Evolutionary conservation across 1,139 yeast species (phyloP).

Genomic region (Diutina catenulata): DNA sequence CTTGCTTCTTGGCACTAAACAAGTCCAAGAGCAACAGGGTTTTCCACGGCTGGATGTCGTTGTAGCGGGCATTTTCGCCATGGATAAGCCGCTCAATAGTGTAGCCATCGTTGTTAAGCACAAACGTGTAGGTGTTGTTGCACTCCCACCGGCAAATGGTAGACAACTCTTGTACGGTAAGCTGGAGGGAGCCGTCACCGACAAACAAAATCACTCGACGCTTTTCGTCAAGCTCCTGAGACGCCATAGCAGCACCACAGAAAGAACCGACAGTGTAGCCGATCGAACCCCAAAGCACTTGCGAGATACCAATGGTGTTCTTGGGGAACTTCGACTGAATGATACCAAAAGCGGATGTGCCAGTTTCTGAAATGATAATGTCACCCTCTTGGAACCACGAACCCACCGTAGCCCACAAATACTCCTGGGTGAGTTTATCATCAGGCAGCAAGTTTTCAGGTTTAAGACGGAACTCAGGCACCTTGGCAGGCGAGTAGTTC

Average conservation of each 20-base stretch:
- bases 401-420: constrained; percentile 71
- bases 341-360: constrained; percentile 85
- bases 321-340: constrained; percentile 69
- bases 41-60: constrained; percentile 77
- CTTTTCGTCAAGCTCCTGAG: constrained; percentile 56
- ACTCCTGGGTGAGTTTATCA: constrained; percentile 48
- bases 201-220: constrained; percentile 73
- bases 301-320: constrained; percentile 67
- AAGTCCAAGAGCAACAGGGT: constrained; percentile 56
- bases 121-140: constrained; percentile 68
- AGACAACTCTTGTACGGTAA: constrained; percentile 80
- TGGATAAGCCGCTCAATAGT: constrained; percentile 85
- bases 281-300: constrained; percentile 85
- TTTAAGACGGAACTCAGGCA: constrained; percentile 30
- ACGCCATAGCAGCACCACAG: constrained; percentile 77
- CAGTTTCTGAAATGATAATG: constrained; percentile 74
- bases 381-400: constrained; percentile 73
- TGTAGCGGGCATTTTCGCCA: constrained; percentile 65
- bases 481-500: constrained; percentile 30
- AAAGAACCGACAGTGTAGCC: constrained; percentile 84
- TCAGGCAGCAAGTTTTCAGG: constrained; percentile 10
- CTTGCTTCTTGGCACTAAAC: constrained; percentile 58
- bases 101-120: constrained; percentile 79
- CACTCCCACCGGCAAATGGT: constrained; percentile 47
- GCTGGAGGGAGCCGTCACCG: constrained; percentile 86